These are phyloP conservation scores for Lasiodiplodia theobromae DNA, from an alignment of 2,329 filamentous ascomycete genomes.

Conservation along the genomic window DNA sequence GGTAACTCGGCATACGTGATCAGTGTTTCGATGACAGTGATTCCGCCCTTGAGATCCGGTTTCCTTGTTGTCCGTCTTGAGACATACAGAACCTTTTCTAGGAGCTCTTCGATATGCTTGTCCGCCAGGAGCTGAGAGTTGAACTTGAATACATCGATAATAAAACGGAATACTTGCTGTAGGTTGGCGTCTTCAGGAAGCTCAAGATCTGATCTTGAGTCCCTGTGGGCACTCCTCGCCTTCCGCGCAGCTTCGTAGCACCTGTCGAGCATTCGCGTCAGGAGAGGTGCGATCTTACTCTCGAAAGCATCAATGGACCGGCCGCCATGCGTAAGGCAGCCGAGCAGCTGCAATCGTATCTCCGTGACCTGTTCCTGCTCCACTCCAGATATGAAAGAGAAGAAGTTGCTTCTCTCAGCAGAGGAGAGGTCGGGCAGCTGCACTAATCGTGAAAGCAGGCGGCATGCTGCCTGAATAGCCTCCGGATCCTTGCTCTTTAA, in stretches of 20 bases:
- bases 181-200: constrained; percentile 49
- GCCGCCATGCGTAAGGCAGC: constrained; percentile 46
- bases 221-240: constrained; percentile 37
- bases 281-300: constrained; percentile 42
- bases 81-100: constrained; percentile 69
- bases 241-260: constrained; percentile 45
- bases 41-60: constrained; percentile 71
- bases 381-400: constrained; percentile 43
- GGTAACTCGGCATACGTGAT: constrained; percentile 77
- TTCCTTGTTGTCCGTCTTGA: constrained; percentile 71
- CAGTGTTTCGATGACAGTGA: constrained; percentile 72
- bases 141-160: constrained; percentile 76
- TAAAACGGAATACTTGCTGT: constrained; percentile 68
- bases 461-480: constrained; percentile 44
- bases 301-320: constrained; percentile 50
- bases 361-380: constrained; percentile 41
- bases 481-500: constrained; percentile 43
- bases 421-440: constrained; percentile 42
- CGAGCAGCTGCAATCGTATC: constrained; percentile 44
- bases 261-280: constrained; percentile 41
- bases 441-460: constrained; percentile 44
- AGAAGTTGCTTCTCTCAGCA: constrained; percentile 48
- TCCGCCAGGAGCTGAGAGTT: constrained; percentile 74
- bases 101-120: constrained; percentile 65
- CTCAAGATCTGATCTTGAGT: constrained; percentile 37